Evolutionary conservation across 2,329 filamentous ascomycete species (phyloP), one percentile per base, ranked within the genome.

Genomic region (Penicillium decumbens): DNA sequence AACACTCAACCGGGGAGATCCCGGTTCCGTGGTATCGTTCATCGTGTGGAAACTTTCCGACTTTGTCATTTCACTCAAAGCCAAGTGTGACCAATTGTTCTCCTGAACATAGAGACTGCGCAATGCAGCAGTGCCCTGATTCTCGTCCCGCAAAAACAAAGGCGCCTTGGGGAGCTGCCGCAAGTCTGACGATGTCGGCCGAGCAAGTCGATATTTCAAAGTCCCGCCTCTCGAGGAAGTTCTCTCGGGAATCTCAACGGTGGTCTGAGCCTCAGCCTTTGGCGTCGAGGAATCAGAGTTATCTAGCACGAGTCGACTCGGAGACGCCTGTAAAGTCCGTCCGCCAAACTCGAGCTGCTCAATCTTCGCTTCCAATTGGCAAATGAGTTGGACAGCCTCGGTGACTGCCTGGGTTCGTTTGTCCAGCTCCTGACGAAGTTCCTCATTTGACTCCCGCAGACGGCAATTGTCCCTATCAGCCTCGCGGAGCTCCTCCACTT

Each of bases 351-450:
- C 64, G 15, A 73, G 50, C 37, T 64, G 57, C 7, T 72, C 70
- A 8, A 72, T 55, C 51, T 66, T 72, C 4, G 61, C 57, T 62
- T 75, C 72, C 3, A 75, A 57, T 41, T 71, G 67, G 54, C 71
- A 74, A 18, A 75, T 75, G 18, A 74, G 54, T 9, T 69, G 65
- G 3, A 74, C 72, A 0, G 72, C 72, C 49, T 75, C 72, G 13
- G 66, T 65, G 7, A 75, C 63, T 1, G 72, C 72, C 41, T 69
- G 63, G 44, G 73, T 68, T 43, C 71, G 65, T 43, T 65, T 70
- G 29, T 71, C 67, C 12, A 74, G 61, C 37, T 72, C 70, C 7
- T 58, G 55, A 32, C 64, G 63, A 13, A 74, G 55, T 33, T 68
- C 57, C 33, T 70, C 65, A 45, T 74, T 74, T 2, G 64, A 63